Evolutionary conservation across 31 red algal genomes (phyloP).

Genomic region (Bonnemaisonia californica): DNA sequence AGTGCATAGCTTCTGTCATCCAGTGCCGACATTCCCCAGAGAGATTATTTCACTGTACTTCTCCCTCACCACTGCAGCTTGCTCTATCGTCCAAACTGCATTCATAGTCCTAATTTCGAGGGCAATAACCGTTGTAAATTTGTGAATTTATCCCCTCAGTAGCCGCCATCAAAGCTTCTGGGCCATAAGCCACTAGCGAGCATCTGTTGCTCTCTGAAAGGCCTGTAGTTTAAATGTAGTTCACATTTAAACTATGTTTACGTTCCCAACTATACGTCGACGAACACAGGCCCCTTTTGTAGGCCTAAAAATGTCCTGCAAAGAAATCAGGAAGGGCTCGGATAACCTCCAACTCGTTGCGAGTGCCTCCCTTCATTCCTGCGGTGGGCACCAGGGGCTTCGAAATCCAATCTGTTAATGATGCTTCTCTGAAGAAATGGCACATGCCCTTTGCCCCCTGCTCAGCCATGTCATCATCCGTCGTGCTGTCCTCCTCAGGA

Average conservation of each 20-base stretch:
- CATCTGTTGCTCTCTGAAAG: too few species aligned
- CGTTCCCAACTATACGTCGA: neutral
- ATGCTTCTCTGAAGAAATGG: neutral
- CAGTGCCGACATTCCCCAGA: neutral
- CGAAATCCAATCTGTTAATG: neutral
- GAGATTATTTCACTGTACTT: conserved; percentile 6
- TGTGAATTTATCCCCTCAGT: too few species aligned
- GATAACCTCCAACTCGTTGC: neutral
- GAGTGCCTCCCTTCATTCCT: neutral
- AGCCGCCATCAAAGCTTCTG: too few species aligned
- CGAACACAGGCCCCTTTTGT: neutral
- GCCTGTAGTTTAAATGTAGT: too few species aligned
- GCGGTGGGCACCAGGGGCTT: neutral
- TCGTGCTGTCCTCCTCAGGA: too few species aligned
- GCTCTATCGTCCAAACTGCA: too few species aligned
- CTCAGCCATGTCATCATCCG: too few species aligned
- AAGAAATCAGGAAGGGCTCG: neutral
- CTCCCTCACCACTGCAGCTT: neutral
- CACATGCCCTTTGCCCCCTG: too few species aligned
- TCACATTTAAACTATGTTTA: neutral
- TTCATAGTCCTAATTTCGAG: too few species aligned
- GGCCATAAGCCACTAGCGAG: too few species aligned
- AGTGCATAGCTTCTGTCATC: neutral
- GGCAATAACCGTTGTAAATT: too few species aligned
- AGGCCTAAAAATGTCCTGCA: neutral